Base-by-base conservation (phyloP, 306 rosid genomes). In the Begonia masoniana region DNA sequence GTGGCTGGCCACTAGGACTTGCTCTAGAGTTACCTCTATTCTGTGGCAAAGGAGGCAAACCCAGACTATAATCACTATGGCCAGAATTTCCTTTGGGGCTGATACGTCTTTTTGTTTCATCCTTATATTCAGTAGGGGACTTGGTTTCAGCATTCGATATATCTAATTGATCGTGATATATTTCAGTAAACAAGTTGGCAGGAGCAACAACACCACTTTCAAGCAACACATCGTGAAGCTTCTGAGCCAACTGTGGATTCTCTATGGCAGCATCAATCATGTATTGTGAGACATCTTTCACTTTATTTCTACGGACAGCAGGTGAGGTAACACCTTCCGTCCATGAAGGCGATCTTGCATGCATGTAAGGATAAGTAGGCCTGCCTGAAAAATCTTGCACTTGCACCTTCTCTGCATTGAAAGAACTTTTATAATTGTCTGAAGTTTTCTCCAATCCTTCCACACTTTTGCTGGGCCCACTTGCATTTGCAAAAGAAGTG, bases 151-250 rank as follows among this genome's bases (percentile, higher is more conserved):
- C 65, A 42, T 69, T 47, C 45, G 68, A 59, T 54, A 58, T 66
- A 53, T 66, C 76, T 57, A 75, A 62, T 24, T 81, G 87, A n/a
- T 89, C 82, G 5, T 60, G 68, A 73, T 79, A 91, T 66, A 72
- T 68, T 70, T 79, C 93, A 15, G 84, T 73, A 72, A 91, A 91
- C 66, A 91, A 71, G 77, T 91, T 78, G 15, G 83, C 84, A 35
- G 99, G 99, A 70, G 96, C 94, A 75, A 67, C 82, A 50, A 91
- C 94, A 43, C 99, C 99, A 47, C 96, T 91, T 76, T 91, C 96
- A 12, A 72, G 99, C 64, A 91, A 67, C 67, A 86, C 99, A 41
- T 91, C 87, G 48, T 79, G 94, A 75, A 91, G 88, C 68, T 86
- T 91, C 61, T 83, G 96, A 51, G 88, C 99, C 55, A 91, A 62